Evolutionary conservation across 2,329 filamentous ascomycete species (phyloP).

Genomic region (Falciphora oryzae): DNA sequence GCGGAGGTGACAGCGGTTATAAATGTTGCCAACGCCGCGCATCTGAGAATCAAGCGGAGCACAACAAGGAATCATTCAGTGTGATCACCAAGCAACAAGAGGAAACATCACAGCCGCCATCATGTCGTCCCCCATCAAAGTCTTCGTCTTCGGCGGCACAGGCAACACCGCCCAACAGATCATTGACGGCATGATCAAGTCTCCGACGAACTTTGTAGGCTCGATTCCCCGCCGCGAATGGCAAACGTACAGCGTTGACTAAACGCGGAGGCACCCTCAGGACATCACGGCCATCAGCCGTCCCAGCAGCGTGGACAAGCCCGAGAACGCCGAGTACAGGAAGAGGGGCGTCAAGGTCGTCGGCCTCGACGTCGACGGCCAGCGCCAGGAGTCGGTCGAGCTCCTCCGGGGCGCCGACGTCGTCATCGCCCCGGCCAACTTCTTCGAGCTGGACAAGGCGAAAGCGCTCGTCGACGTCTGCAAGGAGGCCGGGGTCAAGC

Average conservation of each 20-base stretch:
- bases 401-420: slow-evolving; percentile 23
- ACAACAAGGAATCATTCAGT: neutral
- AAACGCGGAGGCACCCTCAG: neutral
- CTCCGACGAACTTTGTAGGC: slow-evolving; percentile 10
- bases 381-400: slow-evolving; percentile 15
- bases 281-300: slow-evolving; percentile 12
- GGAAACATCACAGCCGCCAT: no score
- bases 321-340: neutral
- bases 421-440: slow-evolving; percentile 21
- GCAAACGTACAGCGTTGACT: neutral
- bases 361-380: slow-evolving; percentile 4
- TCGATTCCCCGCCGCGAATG: neutral
- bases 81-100: neutral
- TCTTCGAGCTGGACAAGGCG: slow-evolving; percentile 16
- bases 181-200: slow-evolving; percentile 22
- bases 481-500: slow-evolving; percentile 23
- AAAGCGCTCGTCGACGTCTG: slow-evolving; percentile 24
- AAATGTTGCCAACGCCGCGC: neutral
- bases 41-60: no score
- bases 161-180: slow-evolving; percentile 35
- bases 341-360: slow-evolving; percentile 9
- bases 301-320: slow-evolving; percentile 6
- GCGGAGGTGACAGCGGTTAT: neutral
- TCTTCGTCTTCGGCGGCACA: slow-evolving; percentile 34
- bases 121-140: slow-evolving; percentile 18